Evolutionary conservation across 306 rosid species (phyloP), one percentile per base, ranked within the genome.

Genomic region (Herpetospermum pedunculosum): DNA sequence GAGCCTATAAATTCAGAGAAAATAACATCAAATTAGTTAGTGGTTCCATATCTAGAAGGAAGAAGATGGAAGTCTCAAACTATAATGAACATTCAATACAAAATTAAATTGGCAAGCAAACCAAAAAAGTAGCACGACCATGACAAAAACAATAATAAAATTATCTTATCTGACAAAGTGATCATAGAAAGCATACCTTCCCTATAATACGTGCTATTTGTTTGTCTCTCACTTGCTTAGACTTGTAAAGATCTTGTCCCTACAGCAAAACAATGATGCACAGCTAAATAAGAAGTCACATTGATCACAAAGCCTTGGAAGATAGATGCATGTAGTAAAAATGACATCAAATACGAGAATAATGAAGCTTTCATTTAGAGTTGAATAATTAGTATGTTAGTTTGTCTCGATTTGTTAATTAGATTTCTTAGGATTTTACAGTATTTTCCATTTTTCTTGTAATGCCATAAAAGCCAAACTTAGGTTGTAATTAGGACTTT

Each of bases 221-320:
- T 80, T 92, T 89, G 82, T 87, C 97, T 83, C 96, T 87, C 80
- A 92, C 87, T 87, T 89, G 91, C 75, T 92, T 92, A 0, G 96
- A 89, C 81, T 58, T 62, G 83, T 87, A 92, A 76, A 92, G 81
- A 79, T 86, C 97, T 86, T 86, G 90, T 54, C 97, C 97, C 96
- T 92, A 63, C 28, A 74, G n/a, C 53, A 57, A 58, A 74, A 19
- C 38, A 40, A 41, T 35, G 60, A 34, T 30, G 15, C 60, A 71
- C 21, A 30, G 7, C 13, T 34, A 26, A 15, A 43, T 25, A 41
- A n/a, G 43, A 6, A 38, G 43, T 40, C 72, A 46, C 28, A 29
- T 74, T 23, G 29, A 16, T 28, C 23, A 44, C 7, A 26, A 34
- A 60, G 54, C 38, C 73, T 43, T 11, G 14, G 26, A 34, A 38